Evolutionary conservation across 1,284 basidiomycete species (phyloP).

Genomic region (Sanghuangporus weigelae): DNA sequence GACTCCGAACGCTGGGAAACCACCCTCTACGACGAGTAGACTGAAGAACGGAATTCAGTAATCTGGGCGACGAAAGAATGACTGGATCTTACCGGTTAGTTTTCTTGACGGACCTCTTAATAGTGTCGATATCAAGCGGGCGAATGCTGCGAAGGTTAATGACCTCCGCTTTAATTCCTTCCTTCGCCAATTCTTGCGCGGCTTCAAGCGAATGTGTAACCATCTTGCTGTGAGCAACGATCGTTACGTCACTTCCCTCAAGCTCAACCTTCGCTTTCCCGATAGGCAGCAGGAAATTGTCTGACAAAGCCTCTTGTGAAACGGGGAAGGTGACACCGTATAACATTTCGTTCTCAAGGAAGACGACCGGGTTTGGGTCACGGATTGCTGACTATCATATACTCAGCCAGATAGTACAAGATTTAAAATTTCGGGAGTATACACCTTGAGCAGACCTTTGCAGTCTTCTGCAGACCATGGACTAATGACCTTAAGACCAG

Average conservation of each 20-base stretch:
- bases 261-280: conserved; percentile 98
- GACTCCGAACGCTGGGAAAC: conserved; percentile 98
- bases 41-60: conserved; percentile 32
- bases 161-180: conserved; percentile 97
- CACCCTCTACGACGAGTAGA: conserved; percentile 93
- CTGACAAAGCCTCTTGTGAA: conserved; percentile 91
- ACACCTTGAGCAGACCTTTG: conserved; percentile 94
- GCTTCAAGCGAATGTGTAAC: conserved; percentile 91
- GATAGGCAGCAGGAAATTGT: conserved; percentile 93
- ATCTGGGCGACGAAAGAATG: not conserved
- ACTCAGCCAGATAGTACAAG: conserved; percentile 6
- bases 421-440: conserved; percentile 17
- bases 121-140: conserved; percentile 96
- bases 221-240: conserved; percentile 97
- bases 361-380: conserved; percentile 96
- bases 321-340: conserved; percentile 98
- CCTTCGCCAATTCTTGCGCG: conserved; percentile 89
- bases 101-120: conserved; percentile 96
- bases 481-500: conserved; percentile 96
- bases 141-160: conserved; percentile 96
- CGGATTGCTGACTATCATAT: conserved; percentile 81
- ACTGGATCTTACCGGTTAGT: conserved; percentile 72
- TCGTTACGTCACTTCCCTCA: conserved; percentile 88
- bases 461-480: conserved; percentile 98
- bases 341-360: conserved; percentile 99